A percentile compares a stretch with the other conserved stretches of the same genome.
phyloP scores from a whole-genome alignment of 192 early-diverging fungal species.

The Rhizophagus sp. region DNA sequence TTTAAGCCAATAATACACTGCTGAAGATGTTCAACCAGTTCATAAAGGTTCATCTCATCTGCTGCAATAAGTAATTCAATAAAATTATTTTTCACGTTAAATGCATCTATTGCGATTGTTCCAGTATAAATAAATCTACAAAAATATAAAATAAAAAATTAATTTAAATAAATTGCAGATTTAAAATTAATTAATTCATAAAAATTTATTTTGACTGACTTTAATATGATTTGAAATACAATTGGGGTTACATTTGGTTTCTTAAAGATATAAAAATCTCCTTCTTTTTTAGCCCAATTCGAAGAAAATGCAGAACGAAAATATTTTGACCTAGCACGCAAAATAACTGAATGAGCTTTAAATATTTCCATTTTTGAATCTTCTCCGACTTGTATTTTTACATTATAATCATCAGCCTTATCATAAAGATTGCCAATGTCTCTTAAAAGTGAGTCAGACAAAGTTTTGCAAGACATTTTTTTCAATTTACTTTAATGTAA shows the following conservation, averaged over 20 bases:
- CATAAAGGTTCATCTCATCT: neutral
- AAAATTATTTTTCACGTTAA: neutral
- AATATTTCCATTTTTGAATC: neutral
- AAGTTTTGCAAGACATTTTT: neutral
- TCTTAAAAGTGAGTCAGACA: neutral
- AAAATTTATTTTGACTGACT: neutral
- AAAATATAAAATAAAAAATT: neutral
- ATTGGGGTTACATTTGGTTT: slow-evolving; percentile 10
- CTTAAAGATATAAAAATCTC: neutral
- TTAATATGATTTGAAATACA: slow-evolving; percentile 15
- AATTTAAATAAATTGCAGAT: too few relatives aligned
- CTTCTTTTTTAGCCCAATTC: neutral
- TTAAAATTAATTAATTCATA: too few relatives aligned
- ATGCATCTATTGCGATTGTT: neutral
- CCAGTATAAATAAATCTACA: slow-evolving; percentile 4
- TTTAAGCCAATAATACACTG: neutral
- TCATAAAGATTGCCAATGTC: neutral
- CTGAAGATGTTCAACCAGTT: neutral
- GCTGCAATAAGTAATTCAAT: slow-evolving; percentile 10
- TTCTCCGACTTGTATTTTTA: neutral
- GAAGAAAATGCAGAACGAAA: neutral
- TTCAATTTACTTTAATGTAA: too few relatives aligned
- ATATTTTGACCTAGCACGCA: slow-evolving; percentile 15
- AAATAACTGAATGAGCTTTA: slow-evolving; percentile 22
- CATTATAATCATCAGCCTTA: slow-evolving; percentile 12